Base-by-base conservation (phyloP, 352 stramenopile genomes). In the Phytophthora cactorum region DNA sequence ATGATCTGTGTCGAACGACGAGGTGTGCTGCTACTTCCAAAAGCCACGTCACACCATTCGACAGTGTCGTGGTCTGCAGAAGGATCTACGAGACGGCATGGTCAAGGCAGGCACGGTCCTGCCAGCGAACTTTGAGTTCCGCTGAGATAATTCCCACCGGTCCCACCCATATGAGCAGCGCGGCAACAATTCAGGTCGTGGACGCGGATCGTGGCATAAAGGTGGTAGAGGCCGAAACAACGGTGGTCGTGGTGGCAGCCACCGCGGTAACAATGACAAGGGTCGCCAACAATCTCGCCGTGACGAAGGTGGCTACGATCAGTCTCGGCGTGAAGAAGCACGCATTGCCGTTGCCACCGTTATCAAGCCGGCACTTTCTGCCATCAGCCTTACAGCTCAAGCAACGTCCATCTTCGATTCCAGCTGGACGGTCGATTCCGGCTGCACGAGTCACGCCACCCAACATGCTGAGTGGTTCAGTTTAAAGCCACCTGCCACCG, bases 381-480 rank as follows among this genome's bases (percentile, higher is more conserved):
- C n/a, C 17, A 49, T 49, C 17, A 49, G 17, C n/a, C 43, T 49
- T 22, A 49, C 43, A 4, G 43, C n/a, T 28, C 43, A 49, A 49
- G 43, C 43, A 49, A n/a, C n/a, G n/a, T n/a, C n/a, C n/a, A n/a
- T n/a, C n/a, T n/a, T n/a, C n/a, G n/a, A n/a, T n/a, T 45, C 39
- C 39, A 45, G 22, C 39, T 45, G 39, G 39, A 45, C 39, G 4
- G 43, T 49, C 11, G 43, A 49, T 2, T 49, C n/a, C 5, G 43
- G 43, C 3, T 49, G 43, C n/a, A 49, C 43, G 9, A 22, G 39
- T 11, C 39, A 45, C 39, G 15, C 25, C 15, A 45, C 39, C 5
- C 39, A 45, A 22, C 39, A 49, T 28, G n/a, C n/a, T n/a, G 43
- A 49, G 7, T 49, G 43, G 43, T 49, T 49, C 43, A 29, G 8